Base-by-base conservation (phyloP, 352 stramenopile genomes). In the Globisporangium radiosum region DNA sequence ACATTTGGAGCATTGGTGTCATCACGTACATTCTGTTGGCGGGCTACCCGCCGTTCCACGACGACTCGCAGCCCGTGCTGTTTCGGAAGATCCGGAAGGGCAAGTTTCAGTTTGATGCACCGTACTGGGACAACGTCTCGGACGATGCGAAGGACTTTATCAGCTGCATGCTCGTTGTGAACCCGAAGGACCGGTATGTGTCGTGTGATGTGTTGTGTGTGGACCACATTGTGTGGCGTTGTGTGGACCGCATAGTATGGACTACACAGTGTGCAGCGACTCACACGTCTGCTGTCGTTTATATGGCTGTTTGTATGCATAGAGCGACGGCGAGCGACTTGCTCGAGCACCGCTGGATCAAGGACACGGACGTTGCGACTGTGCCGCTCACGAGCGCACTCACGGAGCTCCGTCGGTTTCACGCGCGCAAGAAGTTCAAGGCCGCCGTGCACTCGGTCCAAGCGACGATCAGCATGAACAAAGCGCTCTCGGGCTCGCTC, bases 51-150 rank as follows among this genome's bases (percentile, higher is more conserved):
- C 86, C 86, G 33, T 96, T 96, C 69, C 78, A 98, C 62, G 94
- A 98, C 70, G 92, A 97, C 51, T 98, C 97, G 61, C 89, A 98
- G 65, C 70, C 88, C 4, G 74, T 93, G 40, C 72, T 99, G 44
- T 99, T 94, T 68, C 74, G 76, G 52, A 90, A 91, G 67, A 95
- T 96, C 65, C 70, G 77, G n/a, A 83, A 82, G 60, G 86, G 88
- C 47, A 84, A 92, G 52, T 95, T 84, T 65, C 82, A 95, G 57
- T 96, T 85, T 61, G 83, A 94, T 60, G 90, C 85, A 38, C 85
- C 87, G 15, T 94, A 94, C 64, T 96, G 88, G 88, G 88, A 96
- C 65, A 81, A 93, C 44, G 83, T 96, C 48, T 96, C 87, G 47
- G 66, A 82, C 17, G 81, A 97, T 47, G 88, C 87, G 55, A 96